These are phyloP conservation scores for Aspergillus persii DNA, from an alignment of 2,329 filamentous ascomycete genomes.

Conservation along the genomic window DNA sequence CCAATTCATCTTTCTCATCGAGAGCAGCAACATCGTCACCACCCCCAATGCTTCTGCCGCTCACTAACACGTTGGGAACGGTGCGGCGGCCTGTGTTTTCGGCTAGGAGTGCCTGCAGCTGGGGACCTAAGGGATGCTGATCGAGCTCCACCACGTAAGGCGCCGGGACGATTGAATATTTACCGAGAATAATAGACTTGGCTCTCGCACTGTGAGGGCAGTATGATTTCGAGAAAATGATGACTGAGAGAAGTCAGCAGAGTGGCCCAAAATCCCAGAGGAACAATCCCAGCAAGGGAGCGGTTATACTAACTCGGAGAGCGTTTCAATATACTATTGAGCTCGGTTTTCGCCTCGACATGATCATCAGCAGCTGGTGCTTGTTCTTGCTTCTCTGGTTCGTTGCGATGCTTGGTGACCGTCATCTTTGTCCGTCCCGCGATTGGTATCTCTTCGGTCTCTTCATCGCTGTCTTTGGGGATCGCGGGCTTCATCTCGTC, in stretches of 20 bases:
- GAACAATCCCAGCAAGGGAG: background rate
- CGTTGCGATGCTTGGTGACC: constrained; percentile 37
- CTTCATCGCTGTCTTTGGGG: constrained; percentile 36
- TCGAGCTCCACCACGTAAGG: constrained; percentile 92
- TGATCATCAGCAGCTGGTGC: constrained; percentile 52
- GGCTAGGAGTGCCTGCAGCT: constrained; percentile 69
- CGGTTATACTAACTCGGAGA: constrained; percentile 65
- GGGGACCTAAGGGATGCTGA: constrained; percentile 68
- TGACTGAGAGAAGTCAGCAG: constrained; percentile 55
- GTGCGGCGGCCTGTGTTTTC: constrained; percentile 77
- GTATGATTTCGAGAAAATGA: constrained; percentile 94
- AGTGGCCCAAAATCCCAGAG: background rate
- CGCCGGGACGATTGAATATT: constrained; percentile 76
- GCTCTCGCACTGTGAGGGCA: constrained; percentile 84
- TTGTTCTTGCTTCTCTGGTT: constrained; percentile 44
- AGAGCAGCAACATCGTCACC: constrained; percentile 79
- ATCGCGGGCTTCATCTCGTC: constrained; percentile 28
- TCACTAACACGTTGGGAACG: constrained; percentile 88
- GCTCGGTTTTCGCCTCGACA: constrained; percentile 59
- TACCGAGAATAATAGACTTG: constrained; percentile 78
- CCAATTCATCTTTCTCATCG: constrained; percentile 64
- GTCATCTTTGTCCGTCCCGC: constrained; percentile 55
- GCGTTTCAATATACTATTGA: constrained; percentile 78
- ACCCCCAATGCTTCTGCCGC: constrained; percentile 84
- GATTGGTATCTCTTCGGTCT: constrained; percentile 48